Conservation (phyloP, 2,329 filamentous ascomycete genomes). For the Penicillium sp. region DNA sequence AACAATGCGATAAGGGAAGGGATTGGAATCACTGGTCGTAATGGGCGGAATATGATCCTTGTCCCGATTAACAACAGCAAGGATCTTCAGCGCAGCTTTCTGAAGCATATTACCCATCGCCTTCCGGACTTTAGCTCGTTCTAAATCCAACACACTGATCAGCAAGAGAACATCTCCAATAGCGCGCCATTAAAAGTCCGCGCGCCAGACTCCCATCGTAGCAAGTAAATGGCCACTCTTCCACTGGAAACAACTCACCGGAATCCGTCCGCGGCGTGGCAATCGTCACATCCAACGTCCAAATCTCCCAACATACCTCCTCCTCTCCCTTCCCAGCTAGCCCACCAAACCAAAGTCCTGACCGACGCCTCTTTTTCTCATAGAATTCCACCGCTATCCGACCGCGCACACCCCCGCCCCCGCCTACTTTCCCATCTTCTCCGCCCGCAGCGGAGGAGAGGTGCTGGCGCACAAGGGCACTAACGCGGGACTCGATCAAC, state of each 20-base stretch:
- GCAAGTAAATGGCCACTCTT: no score
- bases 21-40: conserved; percentile 85
- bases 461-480: conserved; percentile 73
- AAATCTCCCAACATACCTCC: conserved; percentile 95
- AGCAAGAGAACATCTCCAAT: neutral
- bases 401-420: conserved; percentile 61
- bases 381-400: conserved; percentile 90
- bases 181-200: neutral
- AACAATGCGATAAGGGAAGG: conserved; percentile 91
- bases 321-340: conserved; percentile 69
- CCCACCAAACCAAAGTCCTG: conserved; percentile 66
- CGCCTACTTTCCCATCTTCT: conserved; percentile 35
- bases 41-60: conserved; percentile 98
- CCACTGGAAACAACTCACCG: conserved; percentile 57
- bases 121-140: conserved; percentile 81
- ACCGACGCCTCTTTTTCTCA: conserved; percentile 83
- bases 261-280: conserved; percentile 85
- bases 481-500: conserved; percentile 84
- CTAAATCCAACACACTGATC: conserved; percentile 45
- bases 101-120: conserved; percentile 89
- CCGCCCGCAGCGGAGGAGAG: conserved; percentile 61
- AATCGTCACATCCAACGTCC: conserved; percentile 91
- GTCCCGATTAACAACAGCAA: conserved; percentile 80
- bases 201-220: neutral
- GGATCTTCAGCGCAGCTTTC: conserved; percentile 84